Base-by-base conservation (phyloP, 805 yeast species). In the Candida bentonensis region DNA sequence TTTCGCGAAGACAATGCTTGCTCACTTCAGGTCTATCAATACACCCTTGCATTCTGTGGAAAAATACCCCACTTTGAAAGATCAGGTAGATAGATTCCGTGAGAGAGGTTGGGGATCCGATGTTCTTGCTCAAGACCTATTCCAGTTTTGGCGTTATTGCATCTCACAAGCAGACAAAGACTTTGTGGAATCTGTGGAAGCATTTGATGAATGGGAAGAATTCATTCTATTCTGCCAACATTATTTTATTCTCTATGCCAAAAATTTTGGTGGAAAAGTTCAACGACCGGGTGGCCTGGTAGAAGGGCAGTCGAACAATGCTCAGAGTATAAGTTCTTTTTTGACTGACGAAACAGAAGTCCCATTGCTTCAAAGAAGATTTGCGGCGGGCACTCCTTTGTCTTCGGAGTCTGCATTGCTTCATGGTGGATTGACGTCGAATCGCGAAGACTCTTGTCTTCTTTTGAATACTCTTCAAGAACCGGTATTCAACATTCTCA, bases 141-240 rank as follows among this genome's bases (percentile, higher is more conserved):
- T 70, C 44, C 72, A 72, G 25, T 71, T 73, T 49, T 84, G 94
- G 94, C 54, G 54, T 13, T 50, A 62, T 5, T 57, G 69, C 20
- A 62, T 78, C 1, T 57, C 67, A 3, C 49, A 49, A 2, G 64
- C 62, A 1, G 54, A 62, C 3, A 74, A 72, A 51, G 39, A 44
- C 0, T 57, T 60, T 34, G 68, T 84, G 5, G 66, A 65, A 15
- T 41, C 54, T 0, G 66, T 81, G 20, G 94, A 83, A 56, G 73
- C 74, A 2, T 84, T 83, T 59, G 94, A 84, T 58, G 94, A 84
- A 61, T 73, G 83, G 75, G 94, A 83, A 61, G 94, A 83, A 59
- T 82, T 83, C 49, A 69, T 78, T 23, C 55, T 80, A 13, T 83
- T 81, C 54, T 74, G 84, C 46, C 89, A 82, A 53, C 92, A 83